Conservation (phyloP, 768 basidiomycete species). For the Coprinellus micaceus region DNA sequence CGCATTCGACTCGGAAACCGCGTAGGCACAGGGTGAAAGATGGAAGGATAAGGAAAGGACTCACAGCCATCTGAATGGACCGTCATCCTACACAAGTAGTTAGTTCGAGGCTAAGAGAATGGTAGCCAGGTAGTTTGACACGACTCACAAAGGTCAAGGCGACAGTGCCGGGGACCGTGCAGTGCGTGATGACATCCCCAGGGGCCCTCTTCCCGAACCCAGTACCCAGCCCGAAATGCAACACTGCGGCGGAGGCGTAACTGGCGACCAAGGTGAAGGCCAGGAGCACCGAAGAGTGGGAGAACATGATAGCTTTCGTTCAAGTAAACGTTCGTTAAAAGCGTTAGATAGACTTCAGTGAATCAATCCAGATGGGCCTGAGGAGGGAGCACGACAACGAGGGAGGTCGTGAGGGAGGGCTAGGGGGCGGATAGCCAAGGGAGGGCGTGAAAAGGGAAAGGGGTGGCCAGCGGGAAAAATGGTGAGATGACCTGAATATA, state of each 20-base stretch:
- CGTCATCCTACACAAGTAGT: constrained; percentile 34
- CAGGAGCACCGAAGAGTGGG: background rate
- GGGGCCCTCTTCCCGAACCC: constrained; percentile 16
- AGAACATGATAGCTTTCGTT: background rate
- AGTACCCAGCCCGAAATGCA: background rate
- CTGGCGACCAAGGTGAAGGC: background rate
- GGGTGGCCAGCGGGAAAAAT: no score
- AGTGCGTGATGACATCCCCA: constrained; percentile 33
- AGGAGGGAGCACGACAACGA: no score
- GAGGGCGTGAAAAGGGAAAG: no score
- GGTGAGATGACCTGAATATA: no score
- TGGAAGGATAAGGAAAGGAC: constrained; percentile 9
- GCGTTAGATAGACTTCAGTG: background rate
- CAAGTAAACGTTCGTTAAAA: background rate
- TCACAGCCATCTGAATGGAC: constrained; percentile 37
- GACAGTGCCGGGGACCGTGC: constrained; percentile 35
- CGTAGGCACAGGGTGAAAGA: background rate
- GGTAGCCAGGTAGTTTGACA: background rate
- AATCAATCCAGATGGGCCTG: no score
- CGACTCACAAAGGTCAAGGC: constrained; percentile 42
- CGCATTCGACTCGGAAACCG: background rate
- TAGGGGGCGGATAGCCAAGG: no score
- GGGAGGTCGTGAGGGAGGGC: no score
- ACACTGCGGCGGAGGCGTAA: background rate
- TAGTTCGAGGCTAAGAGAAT: background rate